Evolutionary conservation across 2,329 filamentous ascomycete species (phyloP), one percentile per base, ranked within the genome.

Genomic region (Biscogniauxia mediterranea): DNA sequence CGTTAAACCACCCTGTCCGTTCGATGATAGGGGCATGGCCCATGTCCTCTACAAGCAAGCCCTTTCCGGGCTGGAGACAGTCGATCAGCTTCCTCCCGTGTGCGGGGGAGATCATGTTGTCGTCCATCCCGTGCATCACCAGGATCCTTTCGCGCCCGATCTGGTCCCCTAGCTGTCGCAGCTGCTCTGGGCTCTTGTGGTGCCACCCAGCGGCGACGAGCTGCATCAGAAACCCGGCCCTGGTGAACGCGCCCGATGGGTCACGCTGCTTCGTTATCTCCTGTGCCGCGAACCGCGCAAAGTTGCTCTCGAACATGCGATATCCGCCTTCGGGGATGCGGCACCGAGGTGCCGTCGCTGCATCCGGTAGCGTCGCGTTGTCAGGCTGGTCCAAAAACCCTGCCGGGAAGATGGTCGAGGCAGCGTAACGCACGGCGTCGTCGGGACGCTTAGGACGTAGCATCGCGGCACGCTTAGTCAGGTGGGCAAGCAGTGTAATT

Each of bases 141-240:
- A 91, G 75, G 65, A 97, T 93, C 32, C 92, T 79, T 65, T 89
- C 84, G 57, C 90, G 81, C 0, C 91, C 91, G 0, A 97, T 83
- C 26, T 74, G 77, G 66, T 92, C 86, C 0, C 83, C 89, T 64
- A 96, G 80, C 63, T 82, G 78, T 65, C 77, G 77, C 53, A 96
- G 76, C 76, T 96, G 89, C 61, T 78, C 82, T 0, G 83, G 74
- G 13, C 82, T 86, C 80, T 96, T 96, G 75, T 85, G 79, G 75
- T 97, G 93, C 84, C 91, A 91, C 0, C 87, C 90, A 0, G 89
- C 91, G 0, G 92, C 93, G 56, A 92, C 80, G 2, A 91, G 83
- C 78, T 97, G 93, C 67, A 91, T 80, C 32, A 95, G 72, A 74
- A 95, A 92, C 1, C 90, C 91, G 32, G 79, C 80, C 54, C 80